Base-by-base conservation (phyloP, 1,284 basidiomycete genomes). In the Tausonia pullulans region DNA sequence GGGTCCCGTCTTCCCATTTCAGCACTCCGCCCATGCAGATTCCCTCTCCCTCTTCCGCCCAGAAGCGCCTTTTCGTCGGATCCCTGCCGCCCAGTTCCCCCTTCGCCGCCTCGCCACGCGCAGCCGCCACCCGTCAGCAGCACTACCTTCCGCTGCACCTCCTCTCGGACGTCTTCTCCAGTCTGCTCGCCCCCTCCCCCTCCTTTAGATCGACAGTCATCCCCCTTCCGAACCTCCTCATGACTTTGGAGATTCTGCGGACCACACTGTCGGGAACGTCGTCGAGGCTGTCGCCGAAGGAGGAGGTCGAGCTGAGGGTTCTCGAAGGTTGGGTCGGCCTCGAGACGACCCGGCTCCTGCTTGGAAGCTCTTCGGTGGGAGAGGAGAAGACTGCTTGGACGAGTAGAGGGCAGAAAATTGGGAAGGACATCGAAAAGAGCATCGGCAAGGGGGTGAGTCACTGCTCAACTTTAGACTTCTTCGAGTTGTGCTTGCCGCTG, bases 251-350 rank as follows among this genome's bases (percentile, higher is more conserved):
- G 39, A 14, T 61, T 2, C 43, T 61, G 13, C 27, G 60, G 44
- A 6, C n/a, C 5, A 43, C 14, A 6, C 52, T 61, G 13, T 40
- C 46, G 43, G 52, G 14, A 5, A 6, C 52, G 39, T 53, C 51
- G 46, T 53, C 60, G 41, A 43, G 49, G 9, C 44, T 58, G n/a
- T 43, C 44, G 11, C 63, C 63, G 11, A 64, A 56, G 58, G 63
- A 64, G 14, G 63, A 64, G 40, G 44, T 64, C 5, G 58, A 64
- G 48, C 27, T 64, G 44, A 53, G 63, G 53, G 41, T 59, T 4
- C 16, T 60, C 13, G 63, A 64, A 16, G 63, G 58, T 3, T 59
- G 51, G 44, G 56, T 64, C 4, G 63, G 63, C 6, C 11, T 64
- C 3, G 62, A 63, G 46, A 56, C 49, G 11, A 49, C 41, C 16